Conservation (phyloP, 192 early-diverging fungal species). For the Backusella liffmaniae region DNA sequence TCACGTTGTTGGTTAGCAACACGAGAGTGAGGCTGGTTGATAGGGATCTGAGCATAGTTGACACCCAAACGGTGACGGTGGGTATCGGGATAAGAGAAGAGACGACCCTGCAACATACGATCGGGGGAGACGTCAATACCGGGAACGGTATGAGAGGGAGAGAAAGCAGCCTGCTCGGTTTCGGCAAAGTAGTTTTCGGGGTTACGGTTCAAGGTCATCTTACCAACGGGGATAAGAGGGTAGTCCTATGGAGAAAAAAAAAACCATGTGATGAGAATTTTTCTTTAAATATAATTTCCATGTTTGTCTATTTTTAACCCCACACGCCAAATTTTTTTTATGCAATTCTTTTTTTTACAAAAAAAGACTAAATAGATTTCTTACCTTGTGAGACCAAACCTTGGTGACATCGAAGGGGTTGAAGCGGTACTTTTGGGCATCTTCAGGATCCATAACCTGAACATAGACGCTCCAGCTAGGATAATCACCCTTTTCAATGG, state of each 20-base stretch:
- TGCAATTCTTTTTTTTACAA: background rate
- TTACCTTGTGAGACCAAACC: constrained; percentile 70
- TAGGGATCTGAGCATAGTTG: constrained; percentile 81
- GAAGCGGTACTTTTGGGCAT: constrained; percentile 70
- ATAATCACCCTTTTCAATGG: constrained; percentile 65
- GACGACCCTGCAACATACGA: constrained; percentile 82
- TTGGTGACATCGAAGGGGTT: constrained; percentile 86
- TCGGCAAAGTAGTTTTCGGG: constrained; percentile 87
- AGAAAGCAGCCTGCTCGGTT: constrained; percentile 81
- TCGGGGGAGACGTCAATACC: constrained; percentile 80
- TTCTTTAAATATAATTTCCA: background rate
- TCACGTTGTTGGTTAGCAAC: constrained; percentile 76
- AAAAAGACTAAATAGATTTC: background rate
- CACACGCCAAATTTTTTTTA: background rate
- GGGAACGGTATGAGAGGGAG: constrained; percentile 73
- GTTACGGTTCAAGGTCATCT: constrained; percentile 77
- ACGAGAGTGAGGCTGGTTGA: constrained; percentile 69
- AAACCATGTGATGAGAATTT: constrained; percentile 18
- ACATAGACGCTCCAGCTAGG: constrained; percentile 73
- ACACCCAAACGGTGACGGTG: constrained; percentile 79
- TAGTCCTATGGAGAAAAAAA: constrained; percentile 45
- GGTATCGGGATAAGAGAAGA: constrained; percentile 86
- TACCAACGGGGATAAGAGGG: constrained; percentile 74
- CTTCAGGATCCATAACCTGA: constrained; percentile 72
- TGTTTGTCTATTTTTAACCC: background rate